Evolutionary conservation across 2,329 filamentous ascomycete species (phyloP).

Genomic region (Verticillium alfalfae): DNA sequence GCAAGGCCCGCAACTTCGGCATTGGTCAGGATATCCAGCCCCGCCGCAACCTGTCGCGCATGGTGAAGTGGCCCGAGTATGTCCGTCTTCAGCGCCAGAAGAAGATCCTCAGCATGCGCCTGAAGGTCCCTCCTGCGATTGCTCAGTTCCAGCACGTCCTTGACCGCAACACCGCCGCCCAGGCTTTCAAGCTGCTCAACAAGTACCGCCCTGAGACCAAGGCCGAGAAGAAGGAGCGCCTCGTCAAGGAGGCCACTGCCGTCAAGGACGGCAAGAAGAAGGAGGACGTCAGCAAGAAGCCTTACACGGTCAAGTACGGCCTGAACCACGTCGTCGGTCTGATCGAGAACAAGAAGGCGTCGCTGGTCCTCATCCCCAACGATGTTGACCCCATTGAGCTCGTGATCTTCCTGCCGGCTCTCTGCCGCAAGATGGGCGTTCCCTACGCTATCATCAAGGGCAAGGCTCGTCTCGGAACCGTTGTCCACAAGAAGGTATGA

Average conservation of each 20-base stretch:
- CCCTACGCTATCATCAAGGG: conserved; percentile 99
- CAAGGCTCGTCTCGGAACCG: conserved; percentile 97
- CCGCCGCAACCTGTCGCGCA: conserved; percentile 88
- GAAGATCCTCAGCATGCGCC: conserved; percentile 95
- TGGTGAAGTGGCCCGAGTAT: conserved; percentile 99
- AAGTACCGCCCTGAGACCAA: conserved; percentile 99
- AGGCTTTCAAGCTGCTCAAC: conserved; percentile 98
- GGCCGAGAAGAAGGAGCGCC: conserved; percentile 99
- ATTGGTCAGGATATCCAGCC: conserved; percentile 99
- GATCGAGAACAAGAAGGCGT: conserved; percentile 99
- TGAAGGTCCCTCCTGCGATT: conserved; percentile 97
- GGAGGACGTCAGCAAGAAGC: conserved; percentile 99
- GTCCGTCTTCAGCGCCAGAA: conserved; percentile 91
- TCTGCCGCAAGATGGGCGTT: conserved; percentile 99
- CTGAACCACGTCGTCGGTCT: conserved; percentile 98
- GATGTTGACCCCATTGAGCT: conserved; percentile 99
- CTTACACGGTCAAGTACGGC: conserved; percentile 98
- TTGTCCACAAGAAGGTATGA: conserved; percentile 95
- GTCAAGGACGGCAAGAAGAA: conserved; percentile 99
- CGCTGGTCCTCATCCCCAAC: conserved; percentile 96
- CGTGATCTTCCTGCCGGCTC: conserved; percentile 96
- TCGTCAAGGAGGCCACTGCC: conserved; percentile 95
- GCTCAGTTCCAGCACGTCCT: conserved; percentile 97
- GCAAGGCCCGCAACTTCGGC: conserved; percentile 93
- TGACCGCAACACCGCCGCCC: conserved; percentile 92